Conservation (phyloP, 2,329 filamentous ascomycete genomes). For the Aspergillus tamarii region DNA sequence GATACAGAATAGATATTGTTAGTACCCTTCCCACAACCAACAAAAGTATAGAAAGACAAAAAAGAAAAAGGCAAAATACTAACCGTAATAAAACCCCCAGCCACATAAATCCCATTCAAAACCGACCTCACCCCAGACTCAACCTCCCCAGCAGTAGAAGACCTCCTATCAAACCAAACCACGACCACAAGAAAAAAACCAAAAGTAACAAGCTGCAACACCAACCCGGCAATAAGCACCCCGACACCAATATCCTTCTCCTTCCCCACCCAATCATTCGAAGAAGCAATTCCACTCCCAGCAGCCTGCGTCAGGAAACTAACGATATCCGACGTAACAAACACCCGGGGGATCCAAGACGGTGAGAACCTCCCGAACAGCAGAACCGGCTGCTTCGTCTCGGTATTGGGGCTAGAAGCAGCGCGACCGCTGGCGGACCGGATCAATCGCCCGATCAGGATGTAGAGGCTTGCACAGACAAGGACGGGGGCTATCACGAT, state of each 20-base stretch:
- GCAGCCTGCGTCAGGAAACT: slow-evolving; percentile 51
- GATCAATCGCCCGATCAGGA: slow-evolving; percentile 53
- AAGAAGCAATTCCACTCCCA: slow-evolving; percentile 50
- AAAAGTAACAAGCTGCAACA: slow-evolving; percentile 48
- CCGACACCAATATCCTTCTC: slow-evolving; percentile 46
- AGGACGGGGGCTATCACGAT: slow-evolving; percentile 56
- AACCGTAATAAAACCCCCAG: slow-evolving; percentile 52
- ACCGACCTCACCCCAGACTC: slow-evolving; percentile 45
- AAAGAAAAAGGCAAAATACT: background rate
- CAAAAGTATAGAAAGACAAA: slow-evolving; percentile 4
- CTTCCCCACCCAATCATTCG: slow-evolving; percentile 45
- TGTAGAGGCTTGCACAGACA: slow-evolving; percentile 55
- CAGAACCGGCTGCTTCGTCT: slow-evolving; percentile 38
- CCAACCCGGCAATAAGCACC: slow-evolving; percentile 49
- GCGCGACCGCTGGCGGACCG: slow-evolving; percentile 40
- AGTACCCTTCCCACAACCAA: background rate
- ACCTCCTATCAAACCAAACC: slow-evolving; percentile 40
- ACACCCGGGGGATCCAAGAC: slow-evolving; percentile 49
- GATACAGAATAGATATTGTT: background rate
- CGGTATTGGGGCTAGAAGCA: slow-evolving; percentile 11
- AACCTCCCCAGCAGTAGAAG: slow-evolving; percentile 12
- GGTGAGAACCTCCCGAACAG: slow-evolving; percentile 36
- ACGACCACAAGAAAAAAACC: slow-evolving; percentile 47
- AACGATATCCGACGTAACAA: slow-evolving; percentile 52
- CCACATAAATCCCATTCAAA: slow-evolving; percentile 48